A percentile compares a stretch with the other conserved stretches of the same genome.
These are phyloP conservation scores for Oryza coarctata DNA, from an alignment of 176 grass and related monocot species.

Conservation along the genomic window DNA sequence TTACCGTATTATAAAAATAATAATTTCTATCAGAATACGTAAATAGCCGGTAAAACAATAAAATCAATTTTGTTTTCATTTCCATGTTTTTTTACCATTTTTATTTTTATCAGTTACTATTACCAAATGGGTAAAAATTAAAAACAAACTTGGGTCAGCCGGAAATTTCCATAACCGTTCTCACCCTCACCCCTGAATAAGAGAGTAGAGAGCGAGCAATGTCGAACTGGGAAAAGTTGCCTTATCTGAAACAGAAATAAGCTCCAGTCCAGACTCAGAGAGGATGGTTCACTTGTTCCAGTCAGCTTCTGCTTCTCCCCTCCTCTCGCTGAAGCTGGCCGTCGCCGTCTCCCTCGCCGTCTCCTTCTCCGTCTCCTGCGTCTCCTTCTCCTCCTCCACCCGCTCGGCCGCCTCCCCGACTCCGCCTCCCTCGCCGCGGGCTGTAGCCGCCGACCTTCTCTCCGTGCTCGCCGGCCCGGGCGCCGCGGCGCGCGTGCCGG, in stretches of 20 bases:
- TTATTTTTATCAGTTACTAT: too few species aligned
- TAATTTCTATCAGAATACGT: too few species aligned
- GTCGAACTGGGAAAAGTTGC: background rate
- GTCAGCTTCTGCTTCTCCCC: background rate
- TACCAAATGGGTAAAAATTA: too few species aligned
- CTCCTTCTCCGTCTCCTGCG: slow-evolving; percentile 50
- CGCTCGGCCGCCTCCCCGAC: slow-evolving; percentile 11
- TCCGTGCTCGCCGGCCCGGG: slow-evolving; percentile 56
- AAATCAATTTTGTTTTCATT: too few species aligned
- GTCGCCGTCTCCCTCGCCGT: slow-evolving; percentile 63
- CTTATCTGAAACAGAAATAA: background rate
- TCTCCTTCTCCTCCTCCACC: background rate
- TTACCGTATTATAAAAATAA: too few species aligned
- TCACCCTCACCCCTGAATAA: too few species aligned
- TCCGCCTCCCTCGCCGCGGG: slow-evolving; percentile 26
- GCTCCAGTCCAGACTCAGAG: background rate
- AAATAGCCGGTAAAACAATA: too few species aligned
- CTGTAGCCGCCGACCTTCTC: slow-evolving; percentile 69
- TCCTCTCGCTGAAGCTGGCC: slow-evolving; percentile 57
- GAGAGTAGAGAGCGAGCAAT: background rate
- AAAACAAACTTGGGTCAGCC: too few species aligned
- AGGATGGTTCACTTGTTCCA: slow-evolving; percentile 20
- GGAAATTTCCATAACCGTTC: too few species aligned
- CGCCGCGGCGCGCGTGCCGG: slow-evolving; percentile 42
- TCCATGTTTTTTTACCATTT: too few species aligned